Base-by-base conservation (phyloP, 176 grass and related monocot genomes). In the Cocos nucifera region DNA sequence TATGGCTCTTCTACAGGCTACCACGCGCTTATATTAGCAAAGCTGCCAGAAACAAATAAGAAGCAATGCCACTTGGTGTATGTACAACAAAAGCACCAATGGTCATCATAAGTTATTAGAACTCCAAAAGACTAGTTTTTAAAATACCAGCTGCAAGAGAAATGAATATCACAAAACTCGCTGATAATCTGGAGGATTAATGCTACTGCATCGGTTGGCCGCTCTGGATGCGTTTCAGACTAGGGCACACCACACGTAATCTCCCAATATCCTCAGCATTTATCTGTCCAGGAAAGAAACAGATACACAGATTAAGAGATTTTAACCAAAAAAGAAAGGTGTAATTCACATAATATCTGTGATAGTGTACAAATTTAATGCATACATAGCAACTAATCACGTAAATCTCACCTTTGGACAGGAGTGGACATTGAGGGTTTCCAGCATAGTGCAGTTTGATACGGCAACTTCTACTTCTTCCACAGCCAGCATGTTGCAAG, bases 381-480 rank as follows among this genome's bases (percentile, higher is more conserved):
- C 22, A 65, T 49, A 56, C 1, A 6, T 67, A 55, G 64, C 55
- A 35, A 9, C 35, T 44, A 44, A 44, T 30, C 28, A 30, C 28
- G 23, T 22, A 59, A 23, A 62, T 5, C 21, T 65, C 57, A 92
- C 93, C 85, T 89, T 92, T 32, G 82, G 74, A 67, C 93, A 98
- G 53, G 75, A 85, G 50, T 85, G 73, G 19, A 98, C 75, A 72
- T 98, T 98, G 49, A 98, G 81, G 74, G 79, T 86, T 76, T 98
- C 93, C 73, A 98, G 62, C 44, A 81, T 54, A 19, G 29, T 53
- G 66, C 93, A 98, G 24, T 58, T 54, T 57, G 70, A 86, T 68
- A 98, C 80, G 16, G 87, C 87, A 76, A 75, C 81, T 90, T 88
- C 84, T 71, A 98, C 63, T 81, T 92, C 84, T 78, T 98, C 81